These are phyloP conservation scores for Allium sativum DNA, from an alignment of 106 monocot species.

Conservation along the genomic window DNA sequence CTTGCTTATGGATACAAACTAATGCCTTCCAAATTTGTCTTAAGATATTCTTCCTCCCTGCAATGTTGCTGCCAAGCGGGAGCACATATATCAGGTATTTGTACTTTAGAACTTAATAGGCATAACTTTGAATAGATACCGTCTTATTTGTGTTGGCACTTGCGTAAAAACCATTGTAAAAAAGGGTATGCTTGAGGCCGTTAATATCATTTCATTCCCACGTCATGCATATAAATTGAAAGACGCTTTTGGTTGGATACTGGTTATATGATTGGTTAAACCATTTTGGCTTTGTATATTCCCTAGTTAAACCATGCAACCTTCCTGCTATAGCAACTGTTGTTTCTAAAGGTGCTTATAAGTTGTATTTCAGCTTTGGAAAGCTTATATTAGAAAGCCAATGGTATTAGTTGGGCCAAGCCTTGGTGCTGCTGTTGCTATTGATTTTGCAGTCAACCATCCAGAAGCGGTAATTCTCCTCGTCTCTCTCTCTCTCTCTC, in stretches of 20 bases:
- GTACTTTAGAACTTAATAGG: background rate
- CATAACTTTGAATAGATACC: too few species aligned
- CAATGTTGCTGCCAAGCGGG: conserved; percentile 66
- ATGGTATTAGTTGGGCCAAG: conserved; percentile 92
- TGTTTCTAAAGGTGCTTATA: background rate
- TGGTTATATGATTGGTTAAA: background rate
- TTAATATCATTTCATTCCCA: too few species aligned
- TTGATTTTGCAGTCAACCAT: conserved; percentile 69
- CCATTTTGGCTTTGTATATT: too few species aligned
- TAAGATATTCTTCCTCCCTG: conserved; percentile 45
- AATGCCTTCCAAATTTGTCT: background rate
- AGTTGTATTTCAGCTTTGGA: conserved; percentile 58
- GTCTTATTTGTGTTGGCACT: too few species aligned
- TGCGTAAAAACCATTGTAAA: too few species aligned
- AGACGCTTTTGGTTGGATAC: background rate
- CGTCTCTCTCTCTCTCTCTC: too few species aligned
- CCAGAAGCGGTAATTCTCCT: conserved; percentile 59
- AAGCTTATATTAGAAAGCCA: conserved; percentile 57
- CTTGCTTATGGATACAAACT: background rate
- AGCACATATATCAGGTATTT: conserved; percentile 84
- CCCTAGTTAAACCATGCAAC: too few species aligned
- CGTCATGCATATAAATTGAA: too few species aligned
- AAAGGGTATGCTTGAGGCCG: too few species aligned
- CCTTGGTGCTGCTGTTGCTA: conserved; percentile 93
- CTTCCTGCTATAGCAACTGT: background rate